Evolutionary conservation across 805 yeast genomes (phyloP), one percentile per base, ranked within the genome.

Genomic region (Ogataea nitratoaversa): DNA sequence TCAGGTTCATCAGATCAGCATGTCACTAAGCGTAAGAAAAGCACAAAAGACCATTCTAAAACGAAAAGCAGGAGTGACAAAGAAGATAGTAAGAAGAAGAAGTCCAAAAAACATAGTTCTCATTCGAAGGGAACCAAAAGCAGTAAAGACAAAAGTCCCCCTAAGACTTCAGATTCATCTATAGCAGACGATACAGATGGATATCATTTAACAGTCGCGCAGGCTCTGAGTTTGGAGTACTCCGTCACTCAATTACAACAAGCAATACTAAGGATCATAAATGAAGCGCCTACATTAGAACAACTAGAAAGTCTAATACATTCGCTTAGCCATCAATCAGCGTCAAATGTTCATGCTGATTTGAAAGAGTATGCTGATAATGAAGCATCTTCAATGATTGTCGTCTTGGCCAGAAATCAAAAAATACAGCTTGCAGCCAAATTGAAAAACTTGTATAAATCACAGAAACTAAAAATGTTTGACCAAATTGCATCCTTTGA

Each of bases 391-490:
- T 73, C 75, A 30, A 62, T 79, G 7, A 50, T 72, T 13, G 66
- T 76, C 7, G 72, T 81, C 5, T 54, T 83, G 33, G 57, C 73
- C 8, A 70, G 79, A 41, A 73, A 68, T 46, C 71, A 74, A 32
- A 73, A 82, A 40, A 53, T 86, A 18, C 71, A 71, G 38, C 57
- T 86, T 19, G 87, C 87, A 1, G 67, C 85, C 0, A 68, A 69
- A 44, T 58, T 87, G 43, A 80, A 80, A 54, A 61, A 80, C 1
- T 59, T 78, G 30, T 67, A 82, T 47, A 61, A 70, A 20, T 44
- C 67, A 4, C 75, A 76, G 0, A 60, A 73, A 31, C 57, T 81
- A n/a, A 58, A 66, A 4, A 45, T 84, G 3, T 71, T 86, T 33
- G 79, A 82, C 14, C 63, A 79, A 33, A 71, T 85, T 3, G 46